Conservation (phyloP, 805 yeast genomes). For the Metschnikowia lachancei region DNA sequence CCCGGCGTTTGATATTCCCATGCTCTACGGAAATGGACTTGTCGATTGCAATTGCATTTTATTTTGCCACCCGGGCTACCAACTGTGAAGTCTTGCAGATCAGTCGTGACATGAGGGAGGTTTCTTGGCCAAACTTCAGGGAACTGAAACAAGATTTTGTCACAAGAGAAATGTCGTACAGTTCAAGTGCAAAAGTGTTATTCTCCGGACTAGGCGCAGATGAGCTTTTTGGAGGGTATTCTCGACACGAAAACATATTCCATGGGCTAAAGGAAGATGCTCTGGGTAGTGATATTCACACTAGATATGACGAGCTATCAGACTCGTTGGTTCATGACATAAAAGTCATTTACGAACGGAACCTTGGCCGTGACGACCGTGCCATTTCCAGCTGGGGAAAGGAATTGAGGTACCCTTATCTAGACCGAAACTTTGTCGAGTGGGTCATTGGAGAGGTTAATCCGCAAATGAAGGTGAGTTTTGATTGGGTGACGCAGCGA, state of each 20-base stretch:
- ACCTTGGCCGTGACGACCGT: conserved; percentile 88
- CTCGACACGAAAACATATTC: conserved; percentile 66
- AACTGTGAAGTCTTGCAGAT: conserved; percentile 9
- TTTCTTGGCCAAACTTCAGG: conserved; percentile 19
- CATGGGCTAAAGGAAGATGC: conserved; percentile 24
- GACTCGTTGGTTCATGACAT: conserved; percentile 70
- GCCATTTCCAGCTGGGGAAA: conserved; percentile 84
- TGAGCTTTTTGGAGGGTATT: conserved; percentile 94
- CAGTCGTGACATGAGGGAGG: not conserved
- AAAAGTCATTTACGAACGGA: conserved; percentile 69
- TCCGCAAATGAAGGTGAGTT: conserved; percentile 43
- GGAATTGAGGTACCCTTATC: conserved; percentile 84
- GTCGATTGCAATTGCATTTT: conserved; percentile 92
- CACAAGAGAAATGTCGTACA: conserved; percentile 27
- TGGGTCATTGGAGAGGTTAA: conserved; percentile 49
- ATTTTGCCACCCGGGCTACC: conserved; percentile 69
- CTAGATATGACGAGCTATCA: conserved; percentile 42
- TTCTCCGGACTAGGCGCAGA: conserved; percentile 97
- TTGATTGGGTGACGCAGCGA: conserved; percentile 23
- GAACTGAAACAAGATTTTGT: not conserved
- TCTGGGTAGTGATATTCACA: conserved; percentile 16
- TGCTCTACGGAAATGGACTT: conserved; percentile 90
- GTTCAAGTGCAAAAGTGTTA: conserved; percentile 62
- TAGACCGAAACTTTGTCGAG: conserved; percentile 60
- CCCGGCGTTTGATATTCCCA: conserved; percentile 73